Conservation (phyloP, 257 asterid genomes). For the Solanum appendiculatum region DNA sequence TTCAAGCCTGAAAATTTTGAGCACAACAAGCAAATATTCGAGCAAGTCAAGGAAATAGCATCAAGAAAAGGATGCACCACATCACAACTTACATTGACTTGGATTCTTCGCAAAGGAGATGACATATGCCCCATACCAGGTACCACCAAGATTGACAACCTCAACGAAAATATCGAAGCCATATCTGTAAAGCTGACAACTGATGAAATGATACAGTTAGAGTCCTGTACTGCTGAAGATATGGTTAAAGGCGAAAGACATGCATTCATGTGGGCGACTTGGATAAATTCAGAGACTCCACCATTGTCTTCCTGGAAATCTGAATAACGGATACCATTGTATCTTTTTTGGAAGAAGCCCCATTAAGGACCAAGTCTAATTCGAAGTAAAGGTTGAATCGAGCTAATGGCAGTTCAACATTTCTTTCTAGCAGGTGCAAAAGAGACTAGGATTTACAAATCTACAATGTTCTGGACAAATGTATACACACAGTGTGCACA, state of each 20-base stretch:
- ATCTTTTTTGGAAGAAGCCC: background rate
- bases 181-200: conserved; percentile 8
- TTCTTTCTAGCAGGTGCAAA: background rate
- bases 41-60: conserved; percentile 8
- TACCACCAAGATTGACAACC: conserved; percentile 20
- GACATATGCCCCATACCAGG: conserved; percentile 31
- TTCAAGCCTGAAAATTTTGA: conserved; percentile 13
- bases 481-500: background rate
- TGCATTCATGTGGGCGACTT: conserved; percentile 5
- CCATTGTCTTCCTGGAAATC: conserved; percentile 21
- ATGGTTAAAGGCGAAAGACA: conserved; percentile 18
- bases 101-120: conserved; percentile 22
- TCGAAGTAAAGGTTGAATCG: background rate
- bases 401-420: background rate
- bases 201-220: conserved; percentile 18
- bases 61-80: conserved; percentile 23
- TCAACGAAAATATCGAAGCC: conserved; percentile 20
- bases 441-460: background rate
- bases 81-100: conserved; percentile 26
- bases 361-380: background rate
- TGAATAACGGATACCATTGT: background rate
- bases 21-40: conserved; percentile 14
- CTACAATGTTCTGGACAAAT: background rate
- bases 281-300: conserved; percentile 22
- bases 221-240: conserved; percentile 12